These are phyloP conservation scores for Verbascum thapsus DNA, from an alignment of 257 asterid species.

Conservation along the genomic window DNA sequence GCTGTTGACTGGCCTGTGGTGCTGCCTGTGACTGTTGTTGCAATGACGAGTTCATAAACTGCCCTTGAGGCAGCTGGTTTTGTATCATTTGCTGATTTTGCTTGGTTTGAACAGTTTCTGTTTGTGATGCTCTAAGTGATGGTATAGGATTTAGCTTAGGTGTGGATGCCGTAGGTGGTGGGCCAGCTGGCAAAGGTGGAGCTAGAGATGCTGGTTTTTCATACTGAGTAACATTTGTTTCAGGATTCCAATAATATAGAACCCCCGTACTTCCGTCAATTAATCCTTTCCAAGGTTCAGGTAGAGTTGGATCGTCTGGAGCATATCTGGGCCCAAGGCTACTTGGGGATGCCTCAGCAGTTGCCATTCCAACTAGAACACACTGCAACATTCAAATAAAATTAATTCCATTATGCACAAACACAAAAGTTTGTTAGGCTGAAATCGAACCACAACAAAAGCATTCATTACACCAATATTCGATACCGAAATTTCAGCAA, in stretches of 20 bases:
- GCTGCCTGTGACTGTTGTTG: conserved; percentile 48
- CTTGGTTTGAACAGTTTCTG: conserved; percentile 47
- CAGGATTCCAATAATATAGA: conserved; percentile 90
- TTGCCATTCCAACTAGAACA: conserved; percentile 47
- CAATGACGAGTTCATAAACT: conserved; percentile 37
- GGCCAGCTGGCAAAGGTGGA: conserved; percentile 75
- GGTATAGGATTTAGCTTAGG: conserved; percentile 72
- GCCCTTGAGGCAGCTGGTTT: conserved; percentile 43
- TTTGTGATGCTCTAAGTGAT: conserved; percentile 54
- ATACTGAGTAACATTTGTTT: conserved; percentile 83
- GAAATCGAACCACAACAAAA: conserved; percentile 1
- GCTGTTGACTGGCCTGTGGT: conserved; percentile 48
- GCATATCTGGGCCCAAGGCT: conserved; percentile 80
- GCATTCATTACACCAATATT: not conserved
- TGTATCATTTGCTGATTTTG: conserved; percentile 46
- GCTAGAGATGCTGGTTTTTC: conserved; percentile 69
- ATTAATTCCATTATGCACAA: conserved; percentile 10
- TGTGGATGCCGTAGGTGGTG: conserved; percentile 56
- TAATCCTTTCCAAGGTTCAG: conserved; percentile 95
- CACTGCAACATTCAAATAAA: conserved; percentile 29
- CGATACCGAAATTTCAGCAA: not conserved
- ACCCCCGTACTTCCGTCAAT: conserved; percentile 77
- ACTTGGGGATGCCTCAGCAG: conserved; percentile 67
- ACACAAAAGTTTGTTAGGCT: not conserved
- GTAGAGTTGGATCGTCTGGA: conserved; percentile 86